Conservation (phyloP, 306 rosid species). For the Medicago lupulina region DNA sequence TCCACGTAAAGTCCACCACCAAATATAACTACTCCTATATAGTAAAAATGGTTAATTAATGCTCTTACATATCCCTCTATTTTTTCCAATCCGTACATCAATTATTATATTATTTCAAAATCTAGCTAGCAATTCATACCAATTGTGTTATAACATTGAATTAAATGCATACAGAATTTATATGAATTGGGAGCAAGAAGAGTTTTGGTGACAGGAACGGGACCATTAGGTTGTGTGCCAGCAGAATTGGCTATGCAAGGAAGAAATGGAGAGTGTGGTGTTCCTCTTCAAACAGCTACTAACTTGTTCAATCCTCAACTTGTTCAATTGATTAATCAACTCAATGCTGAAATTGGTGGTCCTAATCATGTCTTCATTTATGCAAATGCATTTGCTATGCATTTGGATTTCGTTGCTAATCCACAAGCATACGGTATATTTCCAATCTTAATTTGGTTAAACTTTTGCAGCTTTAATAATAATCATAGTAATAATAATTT, state of each 20-base stretch:
- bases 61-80: not conserved
- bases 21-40: slow-evolving; percentile 12
- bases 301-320: slow-evolving; percentile 74
- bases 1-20: slow-evolving; percentile 26
- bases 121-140: not conserved
- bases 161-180: slow-evolving; percentile 53
- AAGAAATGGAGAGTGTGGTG: slow-evolving; percentile 62
- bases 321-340: slow-evolving; percentile 44
- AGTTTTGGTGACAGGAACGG: slow-evolving; percentile 75
- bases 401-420: slow-evolving; percentile 58
- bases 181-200: slow-evolving; percentile 72
- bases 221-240: slow-evolving; percentile 82
- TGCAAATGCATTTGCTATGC: slow-evolving; percentile 55
- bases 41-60: slow-evolving; percentile 12
- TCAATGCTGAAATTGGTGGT: slow-evolving; percentile 58
- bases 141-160: slow-evolving; percentile 28
- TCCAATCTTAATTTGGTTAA: not conserved
- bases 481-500: not conserved
- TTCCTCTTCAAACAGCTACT: slow-evolving; percentile 59
- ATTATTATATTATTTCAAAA: not conserved
- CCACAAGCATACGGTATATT: slow-evolving; percentile 65
- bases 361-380: slow-evolving; percentile 49
- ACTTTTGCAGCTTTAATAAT: not conserved
- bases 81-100: not conserved
- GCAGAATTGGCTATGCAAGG: slow-evolving; percentile 67